Percentiles rank a stretch among this genome's conserved stretches.
phyloP scores from a whole-genome alignment of 345 rosid genomes.

The Laguncularia racemosa region DNA sequence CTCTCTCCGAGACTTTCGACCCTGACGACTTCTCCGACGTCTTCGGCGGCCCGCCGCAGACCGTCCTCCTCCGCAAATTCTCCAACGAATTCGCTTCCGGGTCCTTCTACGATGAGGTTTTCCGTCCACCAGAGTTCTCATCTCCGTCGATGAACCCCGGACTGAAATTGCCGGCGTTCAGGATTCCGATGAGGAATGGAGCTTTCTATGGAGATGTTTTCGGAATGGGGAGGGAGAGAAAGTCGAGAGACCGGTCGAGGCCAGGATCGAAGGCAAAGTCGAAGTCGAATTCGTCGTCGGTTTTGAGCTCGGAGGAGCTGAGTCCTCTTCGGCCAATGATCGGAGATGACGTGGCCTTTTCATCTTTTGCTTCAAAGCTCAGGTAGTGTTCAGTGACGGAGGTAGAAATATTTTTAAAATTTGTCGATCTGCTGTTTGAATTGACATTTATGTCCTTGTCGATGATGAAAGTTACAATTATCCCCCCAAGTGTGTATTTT shows the following conservation, averaged over 20 bases:
- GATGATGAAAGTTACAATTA: too few species aligned
- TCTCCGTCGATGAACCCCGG: constrained; percentile 32
- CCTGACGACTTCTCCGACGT: constrained; percentile 78
- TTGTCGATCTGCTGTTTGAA: not conserved
- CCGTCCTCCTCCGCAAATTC: constrained; percentile 47
- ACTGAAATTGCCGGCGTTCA: constrained; percentile 52
- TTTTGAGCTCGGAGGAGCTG: constrained; percentile 66
- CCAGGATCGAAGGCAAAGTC: constrained; percentile 42
- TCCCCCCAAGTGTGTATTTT: too few species aligned
- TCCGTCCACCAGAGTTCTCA: constrained; percentile 33
- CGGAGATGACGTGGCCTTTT: constrained; percentile 59
- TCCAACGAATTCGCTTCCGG: constrained; percentile 45
- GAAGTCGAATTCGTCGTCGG: constrained; percentile 68
- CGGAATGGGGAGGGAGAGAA: constrained; percentile 29
- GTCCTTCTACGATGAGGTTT: constrained; percentile 68
- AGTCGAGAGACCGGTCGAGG: constrained; percentile 44
- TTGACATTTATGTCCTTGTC: constrained; percentile 9
- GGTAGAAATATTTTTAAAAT: not conserved
- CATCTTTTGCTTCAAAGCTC: constrained; percentile 78
- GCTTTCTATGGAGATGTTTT: constrained; percentile 66
- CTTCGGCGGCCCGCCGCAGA: constrained; percentile 87
- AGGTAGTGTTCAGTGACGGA: constrained; percentile 27
- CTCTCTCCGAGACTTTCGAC: constrained; percentile 14
- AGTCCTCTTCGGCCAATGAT: constrained; percentile 59
- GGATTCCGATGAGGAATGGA: constrained; percentile 48